These are phyloP conservation scores for Arthrobotrys entomopaga DNA, from an alignment of 2,329 filamentous ascomycete genomes.

Conservation along the genomic window DNA sequence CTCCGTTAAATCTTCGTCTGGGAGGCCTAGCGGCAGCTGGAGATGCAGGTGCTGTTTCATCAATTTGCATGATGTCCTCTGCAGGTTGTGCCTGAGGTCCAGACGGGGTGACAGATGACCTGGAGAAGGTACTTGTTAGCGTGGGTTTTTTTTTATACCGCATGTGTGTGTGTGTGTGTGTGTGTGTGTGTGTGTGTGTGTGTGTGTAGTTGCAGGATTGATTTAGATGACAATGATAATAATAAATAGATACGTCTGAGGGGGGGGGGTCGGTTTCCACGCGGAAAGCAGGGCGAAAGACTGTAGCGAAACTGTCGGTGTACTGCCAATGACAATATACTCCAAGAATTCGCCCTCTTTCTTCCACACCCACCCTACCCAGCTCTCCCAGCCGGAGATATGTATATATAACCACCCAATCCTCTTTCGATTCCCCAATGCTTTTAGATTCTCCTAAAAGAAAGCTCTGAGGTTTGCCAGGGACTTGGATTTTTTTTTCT, in stretches of 20 bases:
- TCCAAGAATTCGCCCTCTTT: no score
- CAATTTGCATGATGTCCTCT: slow-evolving; percentile 34
- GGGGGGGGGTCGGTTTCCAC: not conserved
- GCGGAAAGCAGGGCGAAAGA: no score
- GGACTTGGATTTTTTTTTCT: no score
- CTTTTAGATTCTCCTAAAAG: no score
- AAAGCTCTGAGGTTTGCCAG: no score
- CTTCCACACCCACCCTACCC: not conserved
- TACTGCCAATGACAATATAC: not conserved
- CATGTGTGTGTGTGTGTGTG: not conserved
- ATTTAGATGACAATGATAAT: not conserved
- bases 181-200: no score
- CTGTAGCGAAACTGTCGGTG: not conserved
- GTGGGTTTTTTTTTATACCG: not conserved
- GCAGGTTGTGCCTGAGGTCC: slow-evolving; percentile 8
- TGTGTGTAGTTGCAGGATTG: no score
- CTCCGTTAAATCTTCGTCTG: slow-evolving; percentile 6
- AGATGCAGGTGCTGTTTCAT: slow-evolving; percentile 26
- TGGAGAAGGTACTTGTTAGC: not conserved
- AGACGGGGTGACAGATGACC: not conserved
- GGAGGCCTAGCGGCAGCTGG: slow-evolving; percentile 28
- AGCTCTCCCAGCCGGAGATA: not conserved
- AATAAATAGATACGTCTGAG: not conserved
- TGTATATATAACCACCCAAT: not conserved
- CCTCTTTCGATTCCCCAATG: not conserved